Percentiles rank a stretch among this genome's conserved stretches.
phyloP scores from a whole-genome alignment of 1,284 basidiomycete species.

The Phellopilus nigrolimitatus region DNA sequence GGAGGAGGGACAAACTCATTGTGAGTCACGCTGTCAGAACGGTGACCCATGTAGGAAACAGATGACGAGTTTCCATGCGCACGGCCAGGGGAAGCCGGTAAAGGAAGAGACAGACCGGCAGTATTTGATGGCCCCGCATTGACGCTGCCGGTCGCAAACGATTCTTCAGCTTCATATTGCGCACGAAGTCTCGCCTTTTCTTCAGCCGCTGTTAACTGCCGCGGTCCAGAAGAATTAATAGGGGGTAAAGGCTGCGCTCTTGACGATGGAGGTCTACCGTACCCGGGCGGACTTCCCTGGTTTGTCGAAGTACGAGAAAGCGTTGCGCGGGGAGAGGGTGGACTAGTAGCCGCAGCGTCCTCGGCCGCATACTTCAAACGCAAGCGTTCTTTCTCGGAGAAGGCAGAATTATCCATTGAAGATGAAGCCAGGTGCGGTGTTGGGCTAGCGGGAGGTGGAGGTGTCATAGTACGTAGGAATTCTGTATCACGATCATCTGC shows the following conservation, averaged over 20 bases:
- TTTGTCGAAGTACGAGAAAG: slow-evolving; percentile 25
- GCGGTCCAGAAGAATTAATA: slow-evolving; percentile 24
- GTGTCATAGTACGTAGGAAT: slow-evolving; percentile 32
- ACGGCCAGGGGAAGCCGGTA: background rate
- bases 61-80: background rate
- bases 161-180: slow-evolving; percentile 54
- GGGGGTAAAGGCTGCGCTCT: slow-evolving; percentile 23
- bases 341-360: slow-evolving; percentile 33
- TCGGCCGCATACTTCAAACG: slow-evolving; percentile 48
- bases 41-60: slow-evolving; percentile 5
- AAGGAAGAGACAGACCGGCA: slow-evolving; percentile 19
- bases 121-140: slow-evolving; percentile 20
- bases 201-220: slow-evolving; percentile 62
- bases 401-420: slow-evolving; percentile 22
- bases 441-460: slow-evolving; percentile 42
- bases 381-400: slow-evolving; percentile 48
- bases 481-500: background rate
- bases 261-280: slow-evolving; percentile 19
- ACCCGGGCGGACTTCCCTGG: slow-evolving; percentile 19
- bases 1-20: slow-evolving; percentile 25
- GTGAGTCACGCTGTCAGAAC: slow-evolving; percentile 19
- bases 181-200: slow-evolving; percentile 69
- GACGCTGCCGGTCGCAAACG: slow-evolving; percentile 21
- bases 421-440: slow-evolving; percentile 22
- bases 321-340: slow-evolving; percentile 28